Evolutionary conservation across 2,329 filamentous ascomycete species (phyloP).

Genomic region (Bipolaris oryzae): DNA sequence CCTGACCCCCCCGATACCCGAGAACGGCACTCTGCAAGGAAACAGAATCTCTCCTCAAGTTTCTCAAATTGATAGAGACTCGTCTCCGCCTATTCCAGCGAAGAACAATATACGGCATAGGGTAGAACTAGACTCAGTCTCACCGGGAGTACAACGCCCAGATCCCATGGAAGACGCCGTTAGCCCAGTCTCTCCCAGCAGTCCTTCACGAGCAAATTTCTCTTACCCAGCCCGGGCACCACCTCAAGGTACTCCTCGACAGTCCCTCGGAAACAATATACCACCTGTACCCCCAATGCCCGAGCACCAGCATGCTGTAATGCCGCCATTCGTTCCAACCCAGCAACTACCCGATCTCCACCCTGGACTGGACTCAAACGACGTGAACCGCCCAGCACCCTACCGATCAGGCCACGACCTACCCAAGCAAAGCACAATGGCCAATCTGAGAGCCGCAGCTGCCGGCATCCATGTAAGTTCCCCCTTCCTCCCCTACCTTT

Average conservation of each 20-base stretch:
- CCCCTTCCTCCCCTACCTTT: not conserved
- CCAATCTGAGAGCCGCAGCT: conserved; percentile 43
- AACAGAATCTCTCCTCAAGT: conserved; percentile 13
- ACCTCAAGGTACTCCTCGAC: conserved; percentile 40
- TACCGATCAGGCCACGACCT: conserved; percentile 31
- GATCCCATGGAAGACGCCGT: conserved; percentile 38
- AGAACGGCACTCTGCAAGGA: conserved; percentile 7
- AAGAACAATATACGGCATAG: conserved; percentile 46
- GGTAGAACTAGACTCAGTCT: conserved; percentile 43
- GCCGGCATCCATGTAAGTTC: conserved; percentile 45
- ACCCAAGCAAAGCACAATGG: conserved; percentile 38
- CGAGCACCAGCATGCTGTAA: conserved; percentile 3
- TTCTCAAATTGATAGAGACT: conserved; percentile 15
- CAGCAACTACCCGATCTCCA: conserved; percentile 12
- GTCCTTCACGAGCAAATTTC: conserved; percentile 42
- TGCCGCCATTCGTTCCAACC: conserved; percentile 5
- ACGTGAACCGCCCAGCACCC: conserved; percentile 28
- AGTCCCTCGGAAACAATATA: conserved; percentile 21
- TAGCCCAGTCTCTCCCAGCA: conserved; percentile 35
- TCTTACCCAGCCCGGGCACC: conserved; percentile 44
- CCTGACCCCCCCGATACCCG: conserved; percentile 12
- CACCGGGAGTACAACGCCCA: conserved; percentile 41
- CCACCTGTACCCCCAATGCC: conserved; percentile 10
- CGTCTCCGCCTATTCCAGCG: conserved; percentile 43
- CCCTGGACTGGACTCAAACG: conserved; percentile 10